Conservation (phyloP, 2,329 filamentous ascomycete species). For the Graphilbum fragrans region DNA sequence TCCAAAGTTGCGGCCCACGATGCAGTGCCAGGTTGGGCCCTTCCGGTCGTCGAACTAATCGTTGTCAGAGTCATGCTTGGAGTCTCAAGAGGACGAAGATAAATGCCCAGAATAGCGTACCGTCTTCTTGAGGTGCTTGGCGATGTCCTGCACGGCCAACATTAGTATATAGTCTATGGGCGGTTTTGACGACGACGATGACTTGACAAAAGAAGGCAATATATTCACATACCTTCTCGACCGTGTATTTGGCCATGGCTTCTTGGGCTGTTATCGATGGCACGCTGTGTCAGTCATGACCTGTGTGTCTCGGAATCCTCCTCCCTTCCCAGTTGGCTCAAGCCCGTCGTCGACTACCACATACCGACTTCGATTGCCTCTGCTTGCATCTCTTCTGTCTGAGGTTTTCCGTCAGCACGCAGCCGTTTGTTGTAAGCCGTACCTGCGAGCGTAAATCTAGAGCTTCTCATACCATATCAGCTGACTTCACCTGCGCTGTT, state of each 20-base stretch:
- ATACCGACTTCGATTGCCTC: constrained; percentile 92
- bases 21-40: constrained; percentile 98
- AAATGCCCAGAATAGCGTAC: constrained; percentile 46
- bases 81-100: too few species aligned
- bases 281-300: not conserved
- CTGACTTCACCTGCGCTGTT: constrained; percentile 90
- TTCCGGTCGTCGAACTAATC: constrained; percentile 96
- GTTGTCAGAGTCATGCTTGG: too few species aligned
- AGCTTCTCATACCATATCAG: constrained; percentile 68
- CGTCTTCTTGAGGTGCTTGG: constrained; percentile 89
- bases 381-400: constrained; percentile 96
- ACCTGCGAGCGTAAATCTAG: not conserved
- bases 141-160: constrained; percentile 58
- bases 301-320: too few species aligned
- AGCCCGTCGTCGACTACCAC: too few species aligned
- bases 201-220: too few species aligned
- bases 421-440: not conserved
- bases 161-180: constrained; percentile 1
- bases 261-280: constrained; percentile 37
- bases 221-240: constrained; percentile 42
- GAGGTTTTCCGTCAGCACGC: constrained; percentile 2
- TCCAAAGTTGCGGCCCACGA: constrained; percentile 95
- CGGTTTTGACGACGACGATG: not conserved
- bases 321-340: too few species aligned
- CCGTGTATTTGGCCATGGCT: constrained; percentile 49